phyloP scores from a whole-genome alignment of 2,329 filamentous ascomycete genomes.

The Macrophomina tecta region DNA sequence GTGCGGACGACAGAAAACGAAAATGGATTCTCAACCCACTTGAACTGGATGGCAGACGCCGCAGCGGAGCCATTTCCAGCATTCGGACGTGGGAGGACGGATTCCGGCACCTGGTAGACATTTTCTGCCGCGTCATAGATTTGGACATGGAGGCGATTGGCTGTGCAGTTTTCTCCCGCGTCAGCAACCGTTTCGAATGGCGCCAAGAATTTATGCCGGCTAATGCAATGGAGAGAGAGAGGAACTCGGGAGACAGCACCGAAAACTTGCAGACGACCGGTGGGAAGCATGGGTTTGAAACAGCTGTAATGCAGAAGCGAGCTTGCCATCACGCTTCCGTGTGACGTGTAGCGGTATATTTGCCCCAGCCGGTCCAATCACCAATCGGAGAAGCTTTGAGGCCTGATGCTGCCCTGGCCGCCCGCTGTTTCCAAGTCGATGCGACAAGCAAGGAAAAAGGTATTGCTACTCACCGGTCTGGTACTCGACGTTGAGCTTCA shows the following conservation, averaged over 20 bases:
- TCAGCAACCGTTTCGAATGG: slow-evolving; percentile 29
- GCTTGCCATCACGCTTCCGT: slow-evolving; percentile 7
- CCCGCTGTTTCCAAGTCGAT: neutral
- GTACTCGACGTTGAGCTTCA: slow-evolving; percentile 67
- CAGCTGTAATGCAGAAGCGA: neutral
- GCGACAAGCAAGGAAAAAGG: neutral
- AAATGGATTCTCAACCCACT: slow-evolving; percentile 65
- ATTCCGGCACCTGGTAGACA: slow-evolving; percentile 76
- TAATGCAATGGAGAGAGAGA: slow-evolving; percentile 1
- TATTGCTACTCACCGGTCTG: slow-evolving; percentile 57
- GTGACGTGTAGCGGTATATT: slow-evolving; percentile 4
- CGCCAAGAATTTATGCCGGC: neutral
- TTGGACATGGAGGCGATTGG: slow-evolving; percentile 73
- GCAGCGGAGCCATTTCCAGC: slow-evolving; percentile 42
- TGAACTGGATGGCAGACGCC: slow-evolving; percentile 59
- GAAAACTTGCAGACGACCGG: slow-evolving; percentile 7
- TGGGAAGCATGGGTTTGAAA: slow-evolving; percentile 12
- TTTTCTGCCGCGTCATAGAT: slow-evolving; percentile 73
- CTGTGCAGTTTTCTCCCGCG: slow-evolving; percentile 44
- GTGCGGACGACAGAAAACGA: slow-evolving; percentile 69
- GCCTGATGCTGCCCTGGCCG: neutral
- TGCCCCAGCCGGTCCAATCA: neutral
- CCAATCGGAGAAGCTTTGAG: neutral
- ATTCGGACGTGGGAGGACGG: slow-evolving; percentile 67
- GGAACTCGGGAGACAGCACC: neutral